Conservation (phyloP, 768 basidiomycete species). For the Boletellus ananiceps region DNA sequence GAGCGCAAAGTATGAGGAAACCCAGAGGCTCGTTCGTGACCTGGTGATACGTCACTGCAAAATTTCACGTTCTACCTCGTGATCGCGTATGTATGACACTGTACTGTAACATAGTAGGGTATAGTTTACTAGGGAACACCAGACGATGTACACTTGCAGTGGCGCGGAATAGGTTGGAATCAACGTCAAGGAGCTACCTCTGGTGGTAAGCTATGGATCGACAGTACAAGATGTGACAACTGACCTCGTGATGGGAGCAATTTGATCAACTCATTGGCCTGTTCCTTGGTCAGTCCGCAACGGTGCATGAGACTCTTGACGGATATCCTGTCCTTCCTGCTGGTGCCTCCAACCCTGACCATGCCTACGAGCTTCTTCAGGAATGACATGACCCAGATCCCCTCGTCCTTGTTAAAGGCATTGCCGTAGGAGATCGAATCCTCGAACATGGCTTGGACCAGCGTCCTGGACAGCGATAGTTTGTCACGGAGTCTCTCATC, state of each 20-base stretch:
- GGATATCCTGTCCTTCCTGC: slow-evolving; percentile 9
- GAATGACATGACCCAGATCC: slow-evolving; percentile 22
- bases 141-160: neutral
- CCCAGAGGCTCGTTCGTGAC: slow-evolving; percentile 10
- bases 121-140: neutral
- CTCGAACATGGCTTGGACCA: slow-evolving; percentile 18
- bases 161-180: too few species aligned
- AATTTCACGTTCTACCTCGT: neutral
- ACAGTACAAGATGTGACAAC: neutral
- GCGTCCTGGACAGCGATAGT: slow-evolving; percentile 11
- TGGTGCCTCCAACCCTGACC: slow-evolving; percentile 5
- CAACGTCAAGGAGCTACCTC: neutral
- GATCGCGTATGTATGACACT: slow-evolving; percentile 1
- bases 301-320: slow-evolving; percentile 9
- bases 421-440: slow-evolving; percentile 18
- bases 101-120: slow-evolving; percentile 3
- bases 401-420: slow-evolving; percentile 13
- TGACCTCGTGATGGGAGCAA: slow-evolving; percentile 6
- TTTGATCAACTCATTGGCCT: slow-evolving; percentile 18
- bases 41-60: slow-evolving; percentile 13
- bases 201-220: slow-evolving; percentile 1
- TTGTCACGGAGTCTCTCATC: slow-evolving; percentile 5
- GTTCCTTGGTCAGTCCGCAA: slow-evolving; percentile 15
- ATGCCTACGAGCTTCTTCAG: slow-evolving; percentile 18
- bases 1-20: slow-evolving; percentile 14